A percentile compares a stretch with the other conserved stretches of the same genome.
These are phyloP conservation scores for Periconia sp. DNA, from an alignment of 2,329 filamentous ascomycete species.

Conservation along the genomic window DNA sequence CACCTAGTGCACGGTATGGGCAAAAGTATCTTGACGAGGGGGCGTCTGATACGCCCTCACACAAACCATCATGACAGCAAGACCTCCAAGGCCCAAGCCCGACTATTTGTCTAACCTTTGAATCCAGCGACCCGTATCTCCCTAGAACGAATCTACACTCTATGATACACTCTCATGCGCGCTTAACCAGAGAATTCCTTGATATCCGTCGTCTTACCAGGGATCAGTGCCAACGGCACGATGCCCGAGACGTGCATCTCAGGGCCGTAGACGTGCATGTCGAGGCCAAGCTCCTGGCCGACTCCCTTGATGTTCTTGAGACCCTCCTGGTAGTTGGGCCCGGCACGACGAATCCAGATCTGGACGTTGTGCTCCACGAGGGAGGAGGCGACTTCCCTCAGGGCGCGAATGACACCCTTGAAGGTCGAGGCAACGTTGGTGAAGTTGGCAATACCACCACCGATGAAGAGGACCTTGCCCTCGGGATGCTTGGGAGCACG, in stretches of 20 bases:
- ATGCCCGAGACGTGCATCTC: conserved; percentile 94
- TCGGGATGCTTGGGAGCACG: conserved; percentile 82
- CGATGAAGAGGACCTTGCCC: conserved; percentile 99
- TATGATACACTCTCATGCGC: conserved; percentile 40
- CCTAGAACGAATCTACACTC: conserved; percentile 12
- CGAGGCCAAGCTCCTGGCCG: conserved; percentile 88
- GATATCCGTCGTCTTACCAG: conserved; percentile 65
- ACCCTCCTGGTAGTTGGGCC: conserved; percentile 99
- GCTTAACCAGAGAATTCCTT: conserved; percentile 65
- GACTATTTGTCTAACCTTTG: conserved; percentile 43
- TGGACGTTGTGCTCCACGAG: conserved; percentile 96
- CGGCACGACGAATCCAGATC: conserved; percentile 91
- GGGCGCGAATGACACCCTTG: conserved; percentile 98
- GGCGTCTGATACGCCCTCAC: too few relatives aligned
- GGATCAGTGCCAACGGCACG: conserved; percentile 82
- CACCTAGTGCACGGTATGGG: too few relatives aligned
- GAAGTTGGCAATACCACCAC: conserved; percentile 99
- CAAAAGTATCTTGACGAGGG: too few relatives aligned
- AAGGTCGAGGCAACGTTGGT: conserved; percentile 99
- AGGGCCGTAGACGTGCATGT: conserved; percentile 89
- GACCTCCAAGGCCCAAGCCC: too few relatives aligned
- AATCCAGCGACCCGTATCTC: conserved; percentile 31
- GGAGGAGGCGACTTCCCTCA: conserved; percentile 84
- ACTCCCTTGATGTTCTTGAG: conserved; percentile 99
- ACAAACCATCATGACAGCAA: too few relatives aligned